Evolutionary conservation across 345 rosid species (phyloP).

Genomic region (Theobroma cacao): DNA sequence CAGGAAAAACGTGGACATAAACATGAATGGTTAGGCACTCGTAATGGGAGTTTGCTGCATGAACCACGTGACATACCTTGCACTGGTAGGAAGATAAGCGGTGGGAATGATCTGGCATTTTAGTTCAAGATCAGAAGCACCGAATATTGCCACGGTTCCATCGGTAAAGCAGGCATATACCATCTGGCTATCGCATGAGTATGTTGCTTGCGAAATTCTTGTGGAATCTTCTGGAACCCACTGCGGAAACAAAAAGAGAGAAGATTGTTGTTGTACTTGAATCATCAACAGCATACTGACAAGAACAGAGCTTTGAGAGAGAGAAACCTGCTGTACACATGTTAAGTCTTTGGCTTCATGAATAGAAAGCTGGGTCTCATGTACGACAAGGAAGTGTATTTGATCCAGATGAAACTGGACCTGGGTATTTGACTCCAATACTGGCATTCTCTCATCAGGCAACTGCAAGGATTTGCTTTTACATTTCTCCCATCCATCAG

Average conservation of each 20-base stretch:
- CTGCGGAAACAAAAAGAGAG: constrained; percentile 19
- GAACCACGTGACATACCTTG: constrained; percentile 26
- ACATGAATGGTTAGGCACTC: not conserved
- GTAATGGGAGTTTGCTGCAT: not conserved
- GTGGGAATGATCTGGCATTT: constrained; percentile 21
- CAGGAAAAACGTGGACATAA: not conserved
- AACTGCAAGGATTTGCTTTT: constrained; percentile 20
- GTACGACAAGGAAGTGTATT: constrained; percentile 31
- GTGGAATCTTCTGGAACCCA: constrained; percentile 22
- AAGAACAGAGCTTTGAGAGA: not conserved
- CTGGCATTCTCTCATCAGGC: constrained; percentile 10
- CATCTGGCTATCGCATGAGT: constrained; percentile 38
- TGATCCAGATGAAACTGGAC: constrained; percentile 47
- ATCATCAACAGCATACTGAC: not conserved
- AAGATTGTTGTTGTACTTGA: not conserved
- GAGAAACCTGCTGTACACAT: constrained; percentile 33
- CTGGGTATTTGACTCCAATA: constrained; percentile 24
- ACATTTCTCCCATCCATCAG: constrained; percentile 33
- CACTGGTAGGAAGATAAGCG: constrained; percentile 24
- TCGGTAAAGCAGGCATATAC: constrained; percentile 37
- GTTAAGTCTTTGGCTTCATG: constrained; percentile 28
- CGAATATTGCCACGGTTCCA: constrained; percentile 36
- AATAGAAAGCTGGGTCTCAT: constrained; percentile 31
- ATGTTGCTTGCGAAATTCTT: constrained; percentile 38
- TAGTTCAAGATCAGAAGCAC: constrained; percentile 27